Conservation (phyloP, 2,329 filamentous ascomycete genomes). For the Talaromyces amestolkiae region DNA sequence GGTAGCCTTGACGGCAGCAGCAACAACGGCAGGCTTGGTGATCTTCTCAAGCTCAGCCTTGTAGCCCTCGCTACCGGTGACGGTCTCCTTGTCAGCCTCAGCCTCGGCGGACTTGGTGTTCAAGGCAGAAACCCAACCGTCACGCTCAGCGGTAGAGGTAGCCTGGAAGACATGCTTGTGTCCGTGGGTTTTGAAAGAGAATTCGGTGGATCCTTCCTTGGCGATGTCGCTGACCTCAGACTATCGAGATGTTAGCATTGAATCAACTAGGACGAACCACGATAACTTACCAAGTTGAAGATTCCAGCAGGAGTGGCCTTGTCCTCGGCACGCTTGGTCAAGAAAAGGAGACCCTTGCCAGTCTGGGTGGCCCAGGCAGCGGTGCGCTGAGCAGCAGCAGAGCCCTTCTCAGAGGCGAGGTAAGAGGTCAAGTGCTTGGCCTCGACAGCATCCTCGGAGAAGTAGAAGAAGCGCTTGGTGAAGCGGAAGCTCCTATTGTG, state of each 20-base stretch:
- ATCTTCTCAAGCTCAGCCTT: constrained; percentile 77
- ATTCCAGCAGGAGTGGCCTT: constrained; percentile 78
- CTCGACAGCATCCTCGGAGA: constrained; percentile 70
- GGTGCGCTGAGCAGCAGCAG: constrained; percentile 69
- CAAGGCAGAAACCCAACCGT: constrained; percentile 85
- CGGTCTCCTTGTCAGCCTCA: constrained; percentile 71
- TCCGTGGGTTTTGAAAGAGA: constrained; percentile 78
- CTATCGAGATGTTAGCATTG: constrained; percentile 41
- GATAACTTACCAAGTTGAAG: constrained; percentile 71
- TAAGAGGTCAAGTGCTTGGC: constrained; percentile 71
- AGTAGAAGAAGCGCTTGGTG: constrained; percentile 92
- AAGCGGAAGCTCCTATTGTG: constrained; percentile 74
- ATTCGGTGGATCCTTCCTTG: constrained; percentile 74
- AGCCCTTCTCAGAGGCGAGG: constrained; percentile 83
- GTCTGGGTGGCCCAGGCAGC: constrained; percentile 90
- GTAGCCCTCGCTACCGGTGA: constrained; percentile 80
- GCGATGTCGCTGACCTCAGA: constrained; percentile 68
- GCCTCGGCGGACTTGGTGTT: constrained; percentile 81
- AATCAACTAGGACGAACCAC: constrained; percentile 24
- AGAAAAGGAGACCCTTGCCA: constrained; percentile 91
- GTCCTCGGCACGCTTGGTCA: constrained; percentile 77
- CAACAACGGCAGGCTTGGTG: constrained; percentile 46
- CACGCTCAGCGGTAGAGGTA: constrained; percentile 68
- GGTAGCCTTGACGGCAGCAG: constrained; percentile 24
- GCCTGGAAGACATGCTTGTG: constrained; percentile 97